Evolutionary conservation across 192 early-diverging fungal genomes (phyloP).

Genomic region (Mortierella claussenii): DNA sequence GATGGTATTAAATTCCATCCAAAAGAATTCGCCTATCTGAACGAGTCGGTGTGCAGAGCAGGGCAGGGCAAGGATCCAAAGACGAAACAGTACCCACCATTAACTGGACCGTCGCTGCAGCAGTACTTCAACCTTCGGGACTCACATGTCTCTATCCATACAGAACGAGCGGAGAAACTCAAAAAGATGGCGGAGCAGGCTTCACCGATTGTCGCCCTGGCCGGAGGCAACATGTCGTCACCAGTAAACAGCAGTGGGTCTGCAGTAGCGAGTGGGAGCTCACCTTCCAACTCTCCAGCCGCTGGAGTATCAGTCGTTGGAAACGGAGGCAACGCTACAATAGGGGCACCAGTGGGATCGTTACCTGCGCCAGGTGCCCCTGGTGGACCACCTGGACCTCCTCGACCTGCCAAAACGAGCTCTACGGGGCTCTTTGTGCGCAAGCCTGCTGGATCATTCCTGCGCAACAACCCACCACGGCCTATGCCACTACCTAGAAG

Average conservation of each 20-base stretch:
- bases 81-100: slow-evolving; percentile 31
- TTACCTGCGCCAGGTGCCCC: neutral
- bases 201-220: slow-evolving; percentile 17
- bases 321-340: no score
- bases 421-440: slow-evolving; percentile 45
- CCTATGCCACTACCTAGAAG: slow-evolving; percentile 40
- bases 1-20: slow-evolving; percentile 52
- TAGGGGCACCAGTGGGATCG: neutral
- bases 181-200: slow-evolving; percentile 44
- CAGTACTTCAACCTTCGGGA: slow-evolving; percentile 42
- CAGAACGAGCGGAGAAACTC: slow-evolving; percentile 20
- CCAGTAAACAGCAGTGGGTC: neutral
- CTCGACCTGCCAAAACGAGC: slow-evolving; percentile 6
- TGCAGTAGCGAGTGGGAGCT: neutral
- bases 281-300: neutral
- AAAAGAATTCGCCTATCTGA: slow-evolving; percentile 44
- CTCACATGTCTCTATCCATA: slow-evolving; percentile 22
- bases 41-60: slow-evolving; percentile 31
- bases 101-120: slow-evolving; percentile 44
- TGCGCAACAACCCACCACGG: slow-evolving; percentile 41
- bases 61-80: slow-evolving; percentile 41
- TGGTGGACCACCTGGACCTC: neutral
- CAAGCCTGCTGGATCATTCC: slow-evolving; percentile 35
- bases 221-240: slow-evolving; percentile 6
- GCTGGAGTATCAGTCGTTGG: neutral